These are phyloP conservation scores for Ophiocordyceps camponoti-rufipedis DNA, from an alignment of 2,329 filamentous ascomycete species.

Conservation along the genomic window DNA sequence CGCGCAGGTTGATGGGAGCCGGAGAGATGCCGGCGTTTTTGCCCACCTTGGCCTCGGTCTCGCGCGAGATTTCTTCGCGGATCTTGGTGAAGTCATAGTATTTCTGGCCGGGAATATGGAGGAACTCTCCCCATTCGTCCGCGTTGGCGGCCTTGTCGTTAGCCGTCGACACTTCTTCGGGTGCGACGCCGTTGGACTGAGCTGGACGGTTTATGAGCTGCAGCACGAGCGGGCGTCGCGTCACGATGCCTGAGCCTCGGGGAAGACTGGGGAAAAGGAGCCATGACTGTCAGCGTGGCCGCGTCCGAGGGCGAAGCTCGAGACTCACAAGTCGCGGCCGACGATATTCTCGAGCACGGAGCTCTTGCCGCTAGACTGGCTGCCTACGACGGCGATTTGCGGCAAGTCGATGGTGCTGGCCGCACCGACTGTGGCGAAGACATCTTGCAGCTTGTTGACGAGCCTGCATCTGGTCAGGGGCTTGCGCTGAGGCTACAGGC, in stretches of 20 bases:
- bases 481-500: not conserved
- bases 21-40: constrained; percentile 93
- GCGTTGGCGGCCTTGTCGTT: constrained; percentile 76
- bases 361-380: constrained; percentile 98
- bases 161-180: constrained; percentile 43
- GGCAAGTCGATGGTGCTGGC: constrained; percentile 98
- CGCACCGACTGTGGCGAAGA: constrained; percentile 94
- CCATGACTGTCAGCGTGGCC: not conserved
- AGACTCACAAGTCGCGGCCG: constrained; percentile 84
- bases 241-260: constrained; percentile 94
- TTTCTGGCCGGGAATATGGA: constrained; percentile 94
- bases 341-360: constrained; percentile 98
- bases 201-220: constrained; percentile 88
- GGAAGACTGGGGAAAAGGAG: constrained; percentile 47
- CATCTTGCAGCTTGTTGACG: constrained; percentile 98
- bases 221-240: constrained; percentile 83
- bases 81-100: constrained; percentile 98
- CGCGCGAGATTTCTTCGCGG: constrained; percentile 87
- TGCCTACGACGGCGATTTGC: constrained; percentile 95
- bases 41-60: constrained; percentile 93
- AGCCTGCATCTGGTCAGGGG: constrained; percentile 29
- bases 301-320: not conserved
- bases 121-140: constrained; percentile 97
- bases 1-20: constrained; percentile 89
- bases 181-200: constrained; percentile 55